These are phyloP conservation scores for Colletotrichum coccodes DNA, from an alignment of 2,329 filamentous ascomycete species.

Conservation along the genomic window DNA sequence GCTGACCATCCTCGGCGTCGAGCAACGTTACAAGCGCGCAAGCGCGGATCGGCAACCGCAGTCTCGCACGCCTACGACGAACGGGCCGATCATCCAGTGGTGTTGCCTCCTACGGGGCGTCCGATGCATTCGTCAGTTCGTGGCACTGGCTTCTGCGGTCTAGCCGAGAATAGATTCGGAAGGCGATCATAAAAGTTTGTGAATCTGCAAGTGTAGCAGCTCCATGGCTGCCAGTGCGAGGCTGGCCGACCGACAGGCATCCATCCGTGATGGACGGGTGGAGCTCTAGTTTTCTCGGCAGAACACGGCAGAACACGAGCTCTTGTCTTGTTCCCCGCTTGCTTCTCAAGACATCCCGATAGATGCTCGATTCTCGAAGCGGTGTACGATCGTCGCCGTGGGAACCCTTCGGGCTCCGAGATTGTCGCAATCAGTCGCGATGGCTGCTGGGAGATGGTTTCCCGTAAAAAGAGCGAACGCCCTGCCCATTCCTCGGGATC, in stretches of 20 bases:
- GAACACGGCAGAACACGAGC: constrained; percentile 32
- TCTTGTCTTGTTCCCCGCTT: constrained; percentile 24
- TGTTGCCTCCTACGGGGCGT: neutral
- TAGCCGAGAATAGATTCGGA: neutral
- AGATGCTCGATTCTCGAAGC: neutral
- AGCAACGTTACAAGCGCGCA: constrained; percentile 33
- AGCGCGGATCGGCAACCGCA: constrained; percentile 15
- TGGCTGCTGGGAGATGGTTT: neutral
- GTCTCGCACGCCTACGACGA: neutral
- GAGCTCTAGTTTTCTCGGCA: constrained; percentile 22
- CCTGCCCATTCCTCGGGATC: neutral
- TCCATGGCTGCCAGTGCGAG: constrained; percentile 3
- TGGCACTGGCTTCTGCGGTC: neutral
- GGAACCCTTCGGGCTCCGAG: neutral
- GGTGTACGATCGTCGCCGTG: constrained; percentile 8
- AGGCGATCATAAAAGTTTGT: neutral
- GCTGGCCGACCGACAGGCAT: neutral
- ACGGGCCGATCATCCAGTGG: neutral
- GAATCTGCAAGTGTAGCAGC: neutral
- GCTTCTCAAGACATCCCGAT: neutral
- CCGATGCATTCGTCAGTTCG: neutral
- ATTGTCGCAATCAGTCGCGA: neutral
- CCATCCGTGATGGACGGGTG: constrained; percentile 9
- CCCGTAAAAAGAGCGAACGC: neutral
- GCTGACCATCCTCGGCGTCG: constrained; percentile 5